phyloP scores from a whole-genome alignment of 1,284 basidiomycete species.

The Cerioporus squamosus region DNA sequence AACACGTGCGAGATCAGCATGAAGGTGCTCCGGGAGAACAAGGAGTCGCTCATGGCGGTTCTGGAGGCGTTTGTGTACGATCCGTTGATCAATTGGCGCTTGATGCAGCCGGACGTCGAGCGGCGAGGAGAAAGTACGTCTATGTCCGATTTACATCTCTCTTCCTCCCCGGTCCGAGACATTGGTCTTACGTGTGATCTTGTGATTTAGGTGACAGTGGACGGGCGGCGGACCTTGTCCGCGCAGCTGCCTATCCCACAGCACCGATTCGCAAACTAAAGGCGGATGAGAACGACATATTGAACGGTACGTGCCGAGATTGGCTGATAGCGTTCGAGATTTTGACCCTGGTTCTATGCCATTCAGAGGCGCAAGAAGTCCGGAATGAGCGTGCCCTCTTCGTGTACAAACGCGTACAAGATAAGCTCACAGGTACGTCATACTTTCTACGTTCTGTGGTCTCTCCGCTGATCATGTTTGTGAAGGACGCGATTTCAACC shows the following conservation, averaged over 20 bases:
- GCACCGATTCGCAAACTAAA: conserved; percentile 75
- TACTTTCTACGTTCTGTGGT: background rate
- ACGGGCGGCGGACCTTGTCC: conserved; percentile 64
- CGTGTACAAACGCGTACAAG: conserved; percentile 92
- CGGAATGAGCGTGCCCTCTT: conserved; percentile 89
- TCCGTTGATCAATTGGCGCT: conserved; percentile 87
- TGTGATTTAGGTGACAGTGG: conserved; percentile 48
- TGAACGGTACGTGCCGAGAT: conserved; percentile 58
- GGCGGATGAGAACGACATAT: conserved; percentile 83
- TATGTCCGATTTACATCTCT: background rate
- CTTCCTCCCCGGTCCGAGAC: background rate
- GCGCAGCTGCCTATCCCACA: conserved; percentile 74
- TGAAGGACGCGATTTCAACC: conserved; percentile 88
- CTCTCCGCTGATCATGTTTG: background rate
- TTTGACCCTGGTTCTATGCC: conserved; percentile 9
- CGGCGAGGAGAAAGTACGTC: conserved; percentile 63
- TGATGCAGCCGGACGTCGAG: conserved; percentile 78
- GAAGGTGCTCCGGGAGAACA: conserved; percentile 95
- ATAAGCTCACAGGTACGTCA: conserved; percentile 85
- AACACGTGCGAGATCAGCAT: conserved; percentile 97
- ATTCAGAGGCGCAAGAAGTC: conserved; percentile 76
- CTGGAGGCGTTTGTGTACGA: conserved; percentile 95
- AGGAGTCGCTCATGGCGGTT: conserved; percentile 97
- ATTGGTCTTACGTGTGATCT: conserved; percentile 11
- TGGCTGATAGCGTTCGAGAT: conserved; percentile 1